phyloP scores from a whole-genome alignment of 768 basidiomycete species.

The Pleurotus salmoneostramineus region DNA sequence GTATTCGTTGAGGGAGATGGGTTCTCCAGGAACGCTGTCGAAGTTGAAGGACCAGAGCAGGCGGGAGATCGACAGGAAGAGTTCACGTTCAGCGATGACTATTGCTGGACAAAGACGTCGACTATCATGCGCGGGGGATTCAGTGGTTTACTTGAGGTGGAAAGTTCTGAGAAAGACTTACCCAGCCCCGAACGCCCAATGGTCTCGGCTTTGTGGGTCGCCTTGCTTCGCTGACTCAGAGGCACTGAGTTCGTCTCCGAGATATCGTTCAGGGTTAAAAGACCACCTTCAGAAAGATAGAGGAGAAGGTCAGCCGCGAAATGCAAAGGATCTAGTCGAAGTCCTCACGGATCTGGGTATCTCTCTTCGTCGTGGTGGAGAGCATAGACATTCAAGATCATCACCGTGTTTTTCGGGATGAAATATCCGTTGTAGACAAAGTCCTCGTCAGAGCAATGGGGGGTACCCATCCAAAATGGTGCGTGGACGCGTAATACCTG shows the following conservation, averaged over 20 bases:
- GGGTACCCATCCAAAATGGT: constrained; percentile 22
- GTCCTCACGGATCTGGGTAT: constrained; percentile 26
- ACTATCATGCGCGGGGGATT: constrained; percentile 4
- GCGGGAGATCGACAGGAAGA: constrained; percentile 29
- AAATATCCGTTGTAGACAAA: constrained; percentile 26
- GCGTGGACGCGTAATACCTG: constrained; percentile 18
- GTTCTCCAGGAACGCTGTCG: constrained; percentile 21
- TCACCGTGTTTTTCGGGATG: constrained; percentile 23
- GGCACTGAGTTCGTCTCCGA: constrained; percentile 21
- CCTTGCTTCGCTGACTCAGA: constrained; percentile 25
- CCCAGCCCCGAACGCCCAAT: constrained; percentile 36
- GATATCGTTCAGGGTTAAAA: constrained; percentile 30
- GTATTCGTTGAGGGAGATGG: constrained; percentile 31
- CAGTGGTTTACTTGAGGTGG: no score
- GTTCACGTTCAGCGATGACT: constrained; percentile 28
- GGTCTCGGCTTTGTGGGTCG: constrained; percentile 26
- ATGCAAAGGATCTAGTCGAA: background rate
- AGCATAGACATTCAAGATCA: constrained; percentile 25
- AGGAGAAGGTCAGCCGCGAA: background rate
- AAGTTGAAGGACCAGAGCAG: constrained; percentile 30
- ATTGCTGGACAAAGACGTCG: constrained; percentile 30
- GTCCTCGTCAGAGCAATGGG: constrained; percentile 23
- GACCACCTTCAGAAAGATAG: constrained; percentile 10
- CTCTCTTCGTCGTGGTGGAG: constrained; percentile 21
- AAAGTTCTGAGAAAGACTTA: constrained; percentile 8